A percentile compares a stretch with the other conserved stretches of the same genome.
Evolutionary conservation across 305 asterid species (phyloP).

Genomic region (Fraxinus paxiana): DNA sequence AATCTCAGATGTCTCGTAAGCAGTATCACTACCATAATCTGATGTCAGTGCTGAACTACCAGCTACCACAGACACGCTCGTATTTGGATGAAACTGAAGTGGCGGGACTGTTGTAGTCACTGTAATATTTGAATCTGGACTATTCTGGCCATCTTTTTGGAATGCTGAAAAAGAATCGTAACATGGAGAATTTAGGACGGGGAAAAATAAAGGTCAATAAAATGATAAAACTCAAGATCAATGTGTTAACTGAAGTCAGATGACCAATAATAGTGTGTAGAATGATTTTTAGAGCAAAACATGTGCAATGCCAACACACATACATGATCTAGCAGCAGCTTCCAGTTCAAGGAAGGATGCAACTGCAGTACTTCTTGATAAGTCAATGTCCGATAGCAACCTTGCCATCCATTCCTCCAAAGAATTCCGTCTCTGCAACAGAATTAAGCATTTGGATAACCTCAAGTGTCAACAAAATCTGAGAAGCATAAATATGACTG

Average conservation of each 20-base stretch:
- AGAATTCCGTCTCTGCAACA: conserved; percentile 69
- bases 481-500: conserved; percentile 18
- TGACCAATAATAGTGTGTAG: background rate
- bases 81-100: conserved; percentile 43
- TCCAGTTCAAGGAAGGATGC: conserved; percentile 97
- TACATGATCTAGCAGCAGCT: conserved; percentile 95
- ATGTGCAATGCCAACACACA: conserved; percentile 26
- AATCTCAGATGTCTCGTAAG: conserved; percentile 79
- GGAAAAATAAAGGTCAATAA: conserved; percentile 1
- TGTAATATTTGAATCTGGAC: conserved; percentile 44
- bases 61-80: conserved; percentile 42
- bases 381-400: conserved; percentile 79
- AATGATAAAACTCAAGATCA: conserved; percentile 18
- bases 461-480: conserved; percentile 11
- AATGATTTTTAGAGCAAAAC: conserved; percentile 13
- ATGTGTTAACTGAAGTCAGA: background rate
- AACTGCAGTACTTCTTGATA: conserved; percentile 71
- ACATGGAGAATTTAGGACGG: conserved; percentile 12
- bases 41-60: conserved; percentile 69
- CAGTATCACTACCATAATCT: conserved; percentile 87
- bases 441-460: conserved; percentile 25
- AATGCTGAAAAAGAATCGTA: conserved; percentile 55
- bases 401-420: conserved; percentile 93
- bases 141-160: conserved; percentile 63
- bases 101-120: conserved; percentile 42